These are phyloP conservation scores for Dothiorella sarmentorum DNA, from an alignment of 2,329 filamentous ascomycete genomes.

Conservation along the genomic window DNA sequence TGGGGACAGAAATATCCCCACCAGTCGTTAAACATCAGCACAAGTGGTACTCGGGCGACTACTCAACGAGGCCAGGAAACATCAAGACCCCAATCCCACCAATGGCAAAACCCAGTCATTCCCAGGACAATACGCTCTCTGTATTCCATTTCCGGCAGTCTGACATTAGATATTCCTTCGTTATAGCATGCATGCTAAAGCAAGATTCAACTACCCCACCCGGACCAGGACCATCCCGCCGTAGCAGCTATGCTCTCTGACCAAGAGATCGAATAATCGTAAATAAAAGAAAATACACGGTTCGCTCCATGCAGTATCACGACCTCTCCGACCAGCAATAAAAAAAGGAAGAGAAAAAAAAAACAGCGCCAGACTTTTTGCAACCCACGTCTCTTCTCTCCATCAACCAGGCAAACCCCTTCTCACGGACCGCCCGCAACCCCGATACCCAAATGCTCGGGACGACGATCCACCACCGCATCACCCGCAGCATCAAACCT, in stretches of 20 bases:
- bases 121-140: background rate
- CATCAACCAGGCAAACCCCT: background rate
- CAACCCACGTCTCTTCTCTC: background rate
- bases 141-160: background rate
- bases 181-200: background rate
- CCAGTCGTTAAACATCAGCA: no score
- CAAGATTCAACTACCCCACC: background rate
- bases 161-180: background rate
- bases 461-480: background rate
- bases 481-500: slow-evolving; percentile 1
- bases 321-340: background rate
- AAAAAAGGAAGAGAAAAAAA: background rate
- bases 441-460: slow-evolving; percentile 1
- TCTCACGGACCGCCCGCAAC: background rate
- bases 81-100: no score
- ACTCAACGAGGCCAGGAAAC: no score
- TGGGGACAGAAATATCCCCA: no score
- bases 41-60: no score
- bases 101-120: no score
- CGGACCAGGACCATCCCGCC: background rate
- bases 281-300: background rate
- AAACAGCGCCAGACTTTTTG: background rate
- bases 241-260: background rate
- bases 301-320: background rate
- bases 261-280: background rate